These are phyloP conservation scores for Yamadazyma membranifaciens DNA, from an alignment of 1,139 yeast species.

Conservation along the genomic window DNA sequence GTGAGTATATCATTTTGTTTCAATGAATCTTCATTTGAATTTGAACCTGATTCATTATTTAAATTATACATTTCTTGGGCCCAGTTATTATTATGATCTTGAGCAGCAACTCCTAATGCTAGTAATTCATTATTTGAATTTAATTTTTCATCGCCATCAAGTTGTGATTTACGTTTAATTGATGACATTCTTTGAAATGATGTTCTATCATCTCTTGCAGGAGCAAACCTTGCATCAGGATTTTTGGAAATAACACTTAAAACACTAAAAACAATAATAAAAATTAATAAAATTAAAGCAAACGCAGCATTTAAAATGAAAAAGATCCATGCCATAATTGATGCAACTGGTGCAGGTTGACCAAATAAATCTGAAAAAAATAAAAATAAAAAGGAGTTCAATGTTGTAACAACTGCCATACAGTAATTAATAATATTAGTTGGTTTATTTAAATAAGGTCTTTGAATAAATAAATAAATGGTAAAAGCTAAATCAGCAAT, in stretches of 20 bases:
- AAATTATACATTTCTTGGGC: constrained; percentile 60
- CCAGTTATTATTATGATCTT: constrained; percentile 70
- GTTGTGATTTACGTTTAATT: constrained; percentile 22
- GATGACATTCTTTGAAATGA: constrained; percentile 68
- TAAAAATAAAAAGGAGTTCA: constrained; percentile 70
- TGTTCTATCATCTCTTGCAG: constrained; percentile 80
- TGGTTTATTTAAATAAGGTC: constrained; percentile 71
- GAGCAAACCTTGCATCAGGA: constrained; percentile 81
- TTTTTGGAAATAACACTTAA: constrained; percentile 65
- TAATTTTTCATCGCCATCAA: constrained; percentile 9
- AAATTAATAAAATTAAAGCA: constrained; percentile 58
- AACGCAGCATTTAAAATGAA: constrained; percentile 78
- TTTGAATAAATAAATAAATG: constrained; percentile 50
- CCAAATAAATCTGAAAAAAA: constrained; percentile 74
- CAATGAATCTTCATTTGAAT: constrained; percentile 12
- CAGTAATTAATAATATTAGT: constrained; percentile 67
- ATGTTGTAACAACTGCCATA: constrained; percentile 60
- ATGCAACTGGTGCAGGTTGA: constrained; percentile 63
- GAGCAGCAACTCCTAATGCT: constrained; percentile 69
- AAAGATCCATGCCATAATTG: constrained; percentile 80
- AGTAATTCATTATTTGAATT: constrained; percentile 52
- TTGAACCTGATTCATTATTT: constrained; percentile 30
- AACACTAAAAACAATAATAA: constrained; percentile 57
- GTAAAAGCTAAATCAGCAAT: constrained; percentile 64
- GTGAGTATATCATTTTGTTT: constrained; percentile 21